Conservation (phyloP, 2,329 filamentous ascomycete genomes). For the Botrytis pseudocinerea region DNA sequence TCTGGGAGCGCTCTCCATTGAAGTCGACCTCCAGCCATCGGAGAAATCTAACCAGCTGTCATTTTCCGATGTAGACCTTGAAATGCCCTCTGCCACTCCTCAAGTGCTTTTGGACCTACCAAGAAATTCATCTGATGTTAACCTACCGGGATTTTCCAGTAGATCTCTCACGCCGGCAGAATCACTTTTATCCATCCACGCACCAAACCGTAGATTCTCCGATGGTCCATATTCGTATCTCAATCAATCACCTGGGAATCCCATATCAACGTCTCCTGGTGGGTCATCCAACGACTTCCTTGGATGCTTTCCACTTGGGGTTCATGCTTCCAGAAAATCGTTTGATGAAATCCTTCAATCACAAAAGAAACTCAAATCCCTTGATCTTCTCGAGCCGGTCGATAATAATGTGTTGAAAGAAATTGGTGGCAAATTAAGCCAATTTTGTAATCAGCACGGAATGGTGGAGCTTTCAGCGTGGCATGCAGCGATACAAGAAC, state of each 20-base stretch:
- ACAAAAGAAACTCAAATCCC: conserved; percentile 40
- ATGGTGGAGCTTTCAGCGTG: conserved; percentile 29
- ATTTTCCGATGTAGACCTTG: not conserved
- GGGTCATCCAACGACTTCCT: conserved; percentile 44
- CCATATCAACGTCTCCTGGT: conserved; percentile 43
- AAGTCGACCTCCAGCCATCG: conserved; percentile 15
- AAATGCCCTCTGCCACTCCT: not conserved
- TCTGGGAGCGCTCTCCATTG: conserved; percentile 19
- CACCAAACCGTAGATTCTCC: conserved; percentile 5
- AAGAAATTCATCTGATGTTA: not conserved
- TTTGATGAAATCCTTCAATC: conserved; percentile 49
- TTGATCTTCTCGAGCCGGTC: conserved; percentile 21
- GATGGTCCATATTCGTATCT: conserved; percentile 22
- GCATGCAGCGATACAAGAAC: conserved; percentile 29
- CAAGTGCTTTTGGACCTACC: not conserved
- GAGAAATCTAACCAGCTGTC: not conserved
- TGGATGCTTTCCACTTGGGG: conserved; percentile 51
- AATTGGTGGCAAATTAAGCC: conserved; percentile 9
- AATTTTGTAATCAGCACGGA: conserved; percentile 31
- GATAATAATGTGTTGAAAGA: conserved; percentile 16
- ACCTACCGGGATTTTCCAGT: conserved; percentile 11
- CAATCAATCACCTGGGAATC: conserved; percentile 28
- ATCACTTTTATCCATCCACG: not conserved
- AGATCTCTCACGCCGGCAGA: conserved; percentile 17
- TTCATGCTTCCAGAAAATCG: conserved; percentile 44